Evolutionary conservation across 192 early-diverging fungal genomes (phyloP), one percentile per base, ranked within the genome.

Genomic region (Linnemannia hyalina): DNA sequence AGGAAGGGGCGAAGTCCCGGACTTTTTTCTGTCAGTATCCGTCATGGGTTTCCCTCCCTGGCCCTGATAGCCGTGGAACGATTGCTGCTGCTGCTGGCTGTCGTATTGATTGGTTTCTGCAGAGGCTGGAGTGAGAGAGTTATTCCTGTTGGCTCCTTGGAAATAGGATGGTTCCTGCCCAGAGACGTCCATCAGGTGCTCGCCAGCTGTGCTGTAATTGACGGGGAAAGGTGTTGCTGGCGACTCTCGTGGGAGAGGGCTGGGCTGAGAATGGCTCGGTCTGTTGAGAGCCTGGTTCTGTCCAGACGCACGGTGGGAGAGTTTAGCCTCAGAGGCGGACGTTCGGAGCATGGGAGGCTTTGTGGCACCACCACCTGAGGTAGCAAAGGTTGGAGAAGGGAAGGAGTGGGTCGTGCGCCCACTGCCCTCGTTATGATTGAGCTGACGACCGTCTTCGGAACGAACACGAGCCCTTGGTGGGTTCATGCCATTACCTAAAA

Each of bases 191-290:
- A 9, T 26, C 57, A 60, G n/a, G 57, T 32, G n/a, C 23, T 63
- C 60, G 60, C 60, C 29, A 65, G 60, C n/a, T 11, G n/a, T 65
- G 29, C 10, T 65, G 40, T 80, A 77, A 6, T 29, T 32, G 15
- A 77, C 54, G 22, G 83, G 78, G 44, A 77, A 85, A 1, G 83
- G 78, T n/a, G 83, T 85, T 10, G 63, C 46, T 2, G 83, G 83
- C 29, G 83, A 85, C 32, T 80, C 78, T 47, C 78, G 63, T 63
- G 71, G 74, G 16, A 80, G 78, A 23, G 76, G 76, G 57, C 68
- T 40, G 29, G 76, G 76, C 44, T 78, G 76, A 29, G 74, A 60
- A 38, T 49, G 41, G 15, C 44, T 49, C 35, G 73, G 26, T 32
- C 70, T 16, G 41, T 42, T 42, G 35, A 41, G 70, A 42, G 49